These are phyloP conservation scores for Jamesozyma jinghongensis DNA, from an alignment of 805 yeast genomes.

Conservation along the genomic window DNA sequence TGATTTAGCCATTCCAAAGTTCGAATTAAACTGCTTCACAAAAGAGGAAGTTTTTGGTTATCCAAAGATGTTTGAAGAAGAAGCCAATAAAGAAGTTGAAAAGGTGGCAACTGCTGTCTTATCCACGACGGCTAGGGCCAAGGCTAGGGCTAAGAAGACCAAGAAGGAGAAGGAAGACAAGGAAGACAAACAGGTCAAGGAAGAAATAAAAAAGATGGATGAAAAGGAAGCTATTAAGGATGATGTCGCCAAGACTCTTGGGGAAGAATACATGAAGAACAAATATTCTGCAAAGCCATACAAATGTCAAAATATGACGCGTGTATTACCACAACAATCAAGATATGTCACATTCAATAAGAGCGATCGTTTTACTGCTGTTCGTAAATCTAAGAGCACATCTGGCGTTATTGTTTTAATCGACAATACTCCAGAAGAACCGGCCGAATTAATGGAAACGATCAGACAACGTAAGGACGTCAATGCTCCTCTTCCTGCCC, in stretches of 20 bases:
- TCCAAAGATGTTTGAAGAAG: conserved; percentile 80
- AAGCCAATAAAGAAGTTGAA: conserved; percentile 74
- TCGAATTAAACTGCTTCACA: conserved; percentile 71
- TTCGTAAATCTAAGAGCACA: conserved; percentile 61
- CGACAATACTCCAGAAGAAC: conserved; percentile 54
- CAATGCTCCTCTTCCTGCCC: conserved; percentile 50
- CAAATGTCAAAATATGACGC: conserved; percentile 66
- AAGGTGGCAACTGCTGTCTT: conserved; percentile 87
- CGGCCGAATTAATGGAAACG: conserved; percentile 64
- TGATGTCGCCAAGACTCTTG: conserved; percentile 17
- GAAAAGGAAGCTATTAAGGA: conserved; percentile 8
- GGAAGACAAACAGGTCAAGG: conserved; percentile 33
- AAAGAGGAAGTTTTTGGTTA: conserved; percentile 74
- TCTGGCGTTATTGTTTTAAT: conserved; percentile 65
- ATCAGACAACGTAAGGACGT: conserved; percentile 68
- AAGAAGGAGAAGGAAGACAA: conserved; percentile 43
- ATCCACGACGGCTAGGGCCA: conserved; percentile 90
- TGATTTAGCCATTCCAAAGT: conserved; percentile 79
- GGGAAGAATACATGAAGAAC: conserved; percentile 31
- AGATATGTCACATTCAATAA: conserved; percentile 71
- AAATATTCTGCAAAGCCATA: conserved; percentile 58
- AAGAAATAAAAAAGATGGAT: conserved; percentile 25
- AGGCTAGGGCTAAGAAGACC: conserved; percentile 72
- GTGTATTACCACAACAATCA: conserved; percentile 85
- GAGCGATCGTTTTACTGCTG: conserved; percentile 71